Percentiles rank a stretch among this genome's conserved stretches.
phyloP scores from a whole-genome alignment of 805 yeast genomes.

The Hanseniaspora meyeri region DNA sequence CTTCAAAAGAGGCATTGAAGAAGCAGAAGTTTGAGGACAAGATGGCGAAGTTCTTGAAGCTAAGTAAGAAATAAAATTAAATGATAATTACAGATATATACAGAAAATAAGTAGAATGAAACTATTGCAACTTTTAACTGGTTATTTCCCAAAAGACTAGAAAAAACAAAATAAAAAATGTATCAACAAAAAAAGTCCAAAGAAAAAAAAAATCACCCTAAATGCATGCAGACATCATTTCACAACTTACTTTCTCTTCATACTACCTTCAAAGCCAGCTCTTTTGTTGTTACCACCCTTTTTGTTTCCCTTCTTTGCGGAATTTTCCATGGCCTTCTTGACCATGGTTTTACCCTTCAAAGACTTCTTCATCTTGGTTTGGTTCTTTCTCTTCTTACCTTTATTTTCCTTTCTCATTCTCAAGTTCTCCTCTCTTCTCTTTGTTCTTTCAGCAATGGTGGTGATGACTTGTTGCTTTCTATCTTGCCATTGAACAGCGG shows the following conservation, averaged over 20 bases:
- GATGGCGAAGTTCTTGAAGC: conserved; percentile 32
- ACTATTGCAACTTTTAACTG: background rate
- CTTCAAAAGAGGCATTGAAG: background rate
- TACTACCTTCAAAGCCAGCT: conserved; percentile 86
- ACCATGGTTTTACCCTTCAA: conserved; percentile 15
- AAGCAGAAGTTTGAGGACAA: conserved; percentile 17
- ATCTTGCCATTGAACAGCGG: conserved; percentile 86
- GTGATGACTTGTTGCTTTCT: conserved; percentile 70
- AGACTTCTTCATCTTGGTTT: conserved; percentile 41
- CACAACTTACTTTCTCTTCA: conserved; percentile 21
- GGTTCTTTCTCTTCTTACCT: conserved; percentile 66
- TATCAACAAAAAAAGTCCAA: background rate
- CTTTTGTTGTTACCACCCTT: conserved; percentile 27
- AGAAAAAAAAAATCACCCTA: background rate
- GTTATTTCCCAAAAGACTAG: background rate
- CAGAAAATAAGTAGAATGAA: background rate
- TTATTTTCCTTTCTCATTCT: conserved; percentile 75
- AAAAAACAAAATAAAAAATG: background rate
- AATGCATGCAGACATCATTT: background rate
- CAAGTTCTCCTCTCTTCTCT: conserved; percentile 86
- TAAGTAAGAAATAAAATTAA: conserved; percentile 27
- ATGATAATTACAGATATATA: background rate
- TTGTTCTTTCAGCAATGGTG: conserved; percentile 58
- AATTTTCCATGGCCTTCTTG: conserved; percentile 16
- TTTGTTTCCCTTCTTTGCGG: background rate